Evolutionary conservation across 177 flowering plant genomes (phyloP).

Genomic region (Vitis hybrid): DNA sequence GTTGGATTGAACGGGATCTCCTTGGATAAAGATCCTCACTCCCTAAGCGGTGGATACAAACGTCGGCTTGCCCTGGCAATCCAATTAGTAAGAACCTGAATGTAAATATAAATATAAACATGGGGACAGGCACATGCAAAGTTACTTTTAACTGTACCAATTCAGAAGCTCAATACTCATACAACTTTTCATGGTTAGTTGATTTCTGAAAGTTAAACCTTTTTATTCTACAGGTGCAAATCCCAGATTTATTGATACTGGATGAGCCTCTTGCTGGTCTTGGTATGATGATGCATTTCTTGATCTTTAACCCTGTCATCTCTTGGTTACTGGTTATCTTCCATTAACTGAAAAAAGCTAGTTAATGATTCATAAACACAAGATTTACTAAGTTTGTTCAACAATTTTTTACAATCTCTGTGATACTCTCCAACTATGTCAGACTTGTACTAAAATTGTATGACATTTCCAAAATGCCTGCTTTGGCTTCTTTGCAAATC

Average conservation of each 20-base stretch:
- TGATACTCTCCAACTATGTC: not conserved
- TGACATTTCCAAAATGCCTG: not conserved
- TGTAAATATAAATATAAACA: not conserved
- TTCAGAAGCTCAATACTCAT: not conserved
- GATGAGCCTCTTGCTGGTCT: conserved; percentile 99
- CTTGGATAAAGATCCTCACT: conserved; percentile 82
- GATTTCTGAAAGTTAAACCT: not conserved
- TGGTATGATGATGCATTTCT: conserved; percentile 50
- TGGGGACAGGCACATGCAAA: not conserved
- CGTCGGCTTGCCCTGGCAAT: conserved; percentile 96
- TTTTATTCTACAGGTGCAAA: conserved; percentile 59
- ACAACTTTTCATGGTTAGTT: not conserved
- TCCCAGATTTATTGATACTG: conserved; percentile 80
- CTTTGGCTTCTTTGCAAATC: too few species aligned
- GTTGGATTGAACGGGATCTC: conserved; percentile 83
- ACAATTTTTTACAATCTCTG: not conserved
- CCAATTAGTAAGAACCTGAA: conserved; percentile 67
- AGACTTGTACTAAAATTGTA: not conserved
- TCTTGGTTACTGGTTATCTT: not conserved
- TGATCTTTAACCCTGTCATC: conserved; percentile 1
- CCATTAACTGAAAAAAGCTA: not conserved
- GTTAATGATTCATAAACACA: too few species aligned
- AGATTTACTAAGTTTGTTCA: not conserved
- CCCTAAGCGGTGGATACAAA: conserved; percentile 98
- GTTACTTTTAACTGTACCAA: not conserved